Base-by-base conservation (phyloP, 768 basidiomycete species). In the Cyclocybe cylindracea region DNA sequence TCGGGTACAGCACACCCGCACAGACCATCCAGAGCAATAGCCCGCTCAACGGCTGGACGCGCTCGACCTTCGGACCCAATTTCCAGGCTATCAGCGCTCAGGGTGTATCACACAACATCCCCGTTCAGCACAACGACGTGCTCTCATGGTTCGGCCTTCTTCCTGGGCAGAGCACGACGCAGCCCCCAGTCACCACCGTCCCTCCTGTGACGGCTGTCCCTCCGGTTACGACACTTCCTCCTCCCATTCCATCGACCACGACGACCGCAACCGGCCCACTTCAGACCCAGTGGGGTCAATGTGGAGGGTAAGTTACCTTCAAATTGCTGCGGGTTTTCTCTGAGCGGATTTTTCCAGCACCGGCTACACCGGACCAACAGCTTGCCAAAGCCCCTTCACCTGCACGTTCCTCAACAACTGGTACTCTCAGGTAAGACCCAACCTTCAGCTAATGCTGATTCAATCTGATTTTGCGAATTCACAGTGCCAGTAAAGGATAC, bases 21-120 rank as follows among this genome's bases (percentile, higher is more conserved):
- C 75, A 75, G 7, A 69, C 79, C 1, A 74, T 68, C 42, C 57
- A 66, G 40, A 58, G 65, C 29, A 75, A 74, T 53, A 70, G 72
- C 29, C 80, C 80, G 1, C 57, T 67, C 10, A 57, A 66, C 19
- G 77, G 75, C 34, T 83, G 78, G 69, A 75, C 78, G 7, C 74
- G 73, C 54, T 66, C 78, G 0, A 71, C 72, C 5, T 83, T 75
- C 60, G 82, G 82, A 1, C 68, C 76, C 38, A 70, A 73, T 53
- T 66, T 82, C 49, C 74, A 79, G 58, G 81, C 70, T 8, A 78
- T 78, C 53, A 66, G 68, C 40, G 81, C 78, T 4, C 63, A 69
- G 45, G 74, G 75, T 11, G 77, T 82, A 18, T 77, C 76, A 18
- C 82, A 84, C 66, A 80, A 76, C 34, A 74, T 82, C 3, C 82